These are phyloP conservation scores for Chiua sp. DNA, from an alignment of 1,284 basidiomycete genomes.

Conservation along the genomic window DNA sequence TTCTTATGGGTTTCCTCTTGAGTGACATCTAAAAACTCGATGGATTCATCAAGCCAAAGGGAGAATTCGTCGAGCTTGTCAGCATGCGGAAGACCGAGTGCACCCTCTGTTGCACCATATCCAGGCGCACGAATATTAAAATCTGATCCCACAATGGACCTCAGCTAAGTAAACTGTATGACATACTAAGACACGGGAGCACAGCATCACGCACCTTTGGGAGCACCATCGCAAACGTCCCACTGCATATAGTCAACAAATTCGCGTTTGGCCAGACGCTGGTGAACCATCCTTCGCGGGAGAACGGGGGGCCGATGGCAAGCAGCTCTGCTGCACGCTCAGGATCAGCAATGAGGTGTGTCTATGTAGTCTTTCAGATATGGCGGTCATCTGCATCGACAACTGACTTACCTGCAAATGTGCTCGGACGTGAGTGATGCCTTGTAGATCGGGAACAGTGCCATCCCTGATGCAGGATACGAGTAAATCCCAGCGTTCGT, in stretches of 20 bases:
- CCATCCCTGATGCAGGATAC: conserved; percentile 20
- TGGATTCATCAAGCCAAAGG: neutral
- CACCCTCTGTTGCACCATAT: conserved; percentile 15
- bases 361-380: neutral
- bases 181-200: neutral
- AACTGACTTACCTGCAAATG: conserved; percentile 15
- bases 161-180: conserved; percentile 8
- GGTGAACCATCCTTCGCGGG: neutral
- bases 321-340: conserved; percentile 1
- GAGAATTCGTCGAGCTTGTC: conserved; percentile 10
- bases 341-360: conserved; percentile 2
- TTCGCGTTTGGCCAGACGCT: neutral
- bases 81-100: neutral
- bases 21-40: conserved; percentile 26
- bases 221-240: neutral
- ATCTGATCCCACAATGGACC: conserved; percentile 15
- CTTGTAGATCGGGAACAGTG: conserved; percentile 21
- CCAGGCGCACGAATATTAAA: conserved; percentile 5
- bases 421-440: conserved; percentile 13
- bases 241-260: neutral
- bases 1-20: conserved; percentile 12
- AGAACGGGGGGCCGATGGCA: neutral
- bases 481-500: conserved; percentile 25
- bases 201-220: neutral
- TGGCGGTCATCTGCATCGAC: too few relatives aligned